Evolutionary conservation across 2,329 filamentous ascomycete species (phyloP).

Genomic region (Pseudocercospora cruenta): DNA sequence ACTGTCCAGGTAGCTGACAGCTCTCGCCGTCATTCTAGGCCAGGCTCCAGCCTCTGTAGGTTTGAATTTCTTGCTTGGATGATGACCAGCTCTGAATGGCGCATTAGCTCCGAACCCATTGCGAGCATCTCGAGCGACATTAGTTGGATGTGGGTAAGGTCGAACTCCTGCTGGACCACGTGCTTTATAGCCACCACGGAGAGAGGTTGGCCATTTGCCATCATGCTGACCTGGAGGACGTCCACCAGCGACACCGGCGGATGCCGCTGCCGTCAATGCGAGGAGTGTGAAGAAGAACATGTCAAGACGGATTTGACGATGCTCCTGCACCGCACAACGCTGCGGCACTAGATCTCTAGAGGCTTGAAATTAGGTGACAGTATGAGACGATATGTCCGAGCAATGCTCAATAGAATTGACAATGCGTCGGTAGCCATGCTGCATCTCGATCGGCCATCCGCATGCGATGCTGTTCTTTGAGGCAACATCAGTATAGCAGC

Average conservation of each 20-base stretch:
- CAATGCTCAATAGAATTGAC: neutral
- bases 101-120: neutral
- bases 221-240: neutral
- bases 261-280: constrained; percentile 3
- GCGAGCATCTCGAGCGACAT: neutral
- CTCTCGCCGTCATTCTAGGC: constrained; percentile 3
- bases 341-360: neutral
- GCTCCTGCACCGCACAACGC: neutral
- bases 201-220: neutral
- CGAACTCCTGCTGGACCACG: neutral
- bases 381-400: neutral
- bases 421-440: neutral
- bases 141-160: neutral
- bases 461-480: neutral
- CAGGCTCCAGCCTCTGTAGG: neutral
- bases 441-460: neutral
- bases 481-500: neutral
- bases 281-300: constrained; percentile 20
- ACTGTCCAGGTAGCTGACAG: constrained; percentile 1
- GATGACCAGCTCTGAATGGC: neutral
- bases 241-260: constrained; percentile 13
- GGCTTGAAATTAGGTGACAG: neutral
- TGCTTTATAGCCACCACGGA: neutral
- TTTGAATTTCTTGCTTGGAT: neutral
- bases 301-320: constrained; percentile 40